A percentile compares a stretch with the other conserved stretches of the same genome.
Conservation (phyloP, 2,329 filamentous ascomycete genomes). For the Sclerotinia sclerotiorum region DNA sequence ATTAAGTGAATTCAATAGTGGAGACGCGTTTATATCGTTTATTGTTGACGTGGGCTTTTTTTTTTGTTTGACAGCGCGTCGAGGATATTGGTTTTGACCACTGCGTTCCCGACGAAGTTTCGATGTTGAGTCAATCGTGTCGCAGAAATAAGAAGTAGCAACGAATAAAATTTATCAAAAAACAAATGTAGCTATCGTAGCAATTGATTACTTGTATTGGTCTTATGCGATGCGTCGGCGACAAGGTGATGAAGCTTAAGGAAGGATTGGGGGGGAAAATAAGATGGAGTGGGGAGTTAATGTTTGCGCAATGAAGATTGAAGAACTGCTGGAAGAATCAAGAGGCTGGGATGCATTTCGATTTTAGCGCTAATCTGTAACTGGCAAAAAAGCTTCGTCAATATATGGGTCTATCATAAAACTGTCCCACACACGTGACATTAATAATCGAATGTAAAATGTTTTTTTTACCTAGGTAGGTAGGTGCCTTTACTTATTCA, state of each 20-base stretch:
- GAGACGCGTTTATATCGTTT: constrained; percentile 16
- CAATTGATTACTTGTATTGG: constrained; percentile 3
- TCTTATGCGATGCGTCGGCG: constrained; percentile 10
- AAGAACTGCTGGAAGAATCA: constrained; percentile 24
- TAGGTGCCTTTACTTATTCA: too few species aligned
- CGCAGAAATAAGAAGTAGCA: constrained; percentile 8
- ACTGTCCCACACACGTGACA: neutral
- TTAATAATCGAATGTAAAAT: too few species aligned
- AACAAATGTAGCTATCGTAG: neutral
- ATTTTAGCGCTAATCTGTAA: neutral
- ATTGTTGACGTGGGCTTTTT: neutral
- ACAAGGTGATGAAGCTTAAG: constrained; percentile 3
- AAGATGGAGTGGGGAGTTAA: constrained; percentile 12
- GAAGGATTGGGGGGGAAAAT: constrained; percentile 6
- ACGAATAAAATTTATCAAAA: neutral
- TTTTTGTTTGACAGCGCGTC: constrained; percentile 19
- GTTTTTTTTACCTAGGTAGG: too few species aligned
- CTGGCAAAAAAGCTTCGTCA: neutral
- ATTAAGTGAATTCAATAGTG: neutral
- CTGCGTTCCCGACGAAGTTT: neutral
- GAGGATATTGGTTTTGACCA: neutral
- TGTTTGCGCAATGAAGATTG: constrained; percentile 14
- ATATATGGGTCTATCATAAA: neutral
- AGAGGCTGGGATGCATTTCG: constrained; percentile 21
- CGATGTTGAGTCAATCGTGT: constrained; percentile 9